These are phyloP conservation scores for Puccinia coronata DNA, from an alignment of 1,284 basidiomycete genomes.

Conservation along the genomic window DNA sequence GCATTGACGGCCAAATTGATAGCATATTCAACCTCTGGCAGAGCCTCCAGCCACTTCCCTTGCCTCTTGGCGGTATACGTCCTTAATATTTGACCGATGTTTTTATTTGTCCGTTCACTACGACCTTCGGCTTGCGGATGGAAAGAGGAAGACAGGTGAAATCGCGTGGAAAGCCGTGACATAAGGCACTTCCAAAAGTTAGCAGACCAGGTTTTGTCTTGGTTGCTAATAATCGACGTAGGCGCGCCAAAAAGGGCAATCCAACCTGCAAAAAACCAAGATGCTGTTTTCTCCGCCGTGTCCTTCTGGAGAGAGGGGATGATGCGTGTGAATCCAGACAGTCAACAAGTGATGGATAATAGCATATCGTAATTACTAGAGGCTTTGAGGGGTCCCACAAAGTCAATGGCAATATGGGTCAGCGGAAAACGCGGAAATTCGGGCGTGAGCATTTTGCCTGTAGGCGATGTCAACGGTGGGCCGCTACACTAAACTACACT, in stretches of 20 bases:
- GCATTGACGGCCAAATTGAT: slow-evolving; percentile 8
- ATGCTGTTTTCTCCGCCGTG: neutral
- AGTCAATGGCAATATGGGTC: neutral
- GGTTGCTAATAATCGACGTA: neutral
- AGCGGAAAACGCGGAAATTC: too few species aligned
- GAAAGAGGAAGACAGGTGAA: neutral
- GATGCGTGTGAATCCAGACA: neutral
- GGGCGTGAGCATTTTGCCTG: too few species aligned
- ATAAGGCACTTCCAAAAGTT: slow-evolving; percentile 6
- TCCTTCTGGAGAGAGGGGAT: slow-evolving; percentile 24
- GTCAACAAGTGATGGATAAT: neutral
- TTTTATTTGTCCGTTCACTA: slow-evolving; percentile 15
- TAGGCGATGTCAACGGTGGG: too few species aligned
- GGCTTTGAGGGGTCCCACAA: neutral
- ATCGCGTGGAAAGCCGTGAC: neutral
- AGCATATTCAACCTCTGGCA: neutral
- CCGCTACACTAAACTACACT: too few species aligned
- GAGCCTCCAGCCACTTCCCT: neutral
- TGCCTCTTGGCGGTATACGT: neutral
- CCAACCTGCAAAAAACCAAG: neutral
- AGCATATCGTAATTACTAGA: neutral
- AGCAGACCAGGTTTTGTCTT: slow-evolving; percentile 19
- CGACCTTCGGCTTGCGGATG: slow-evolving; percentile 7
- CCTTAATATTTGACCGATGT: neutral
- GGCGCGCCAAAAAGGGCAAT: slow-evolving; percentile 3